Conservation (phyloP, 257 asterid genomes). For the Nicotiana obtusifolia region DNA sequence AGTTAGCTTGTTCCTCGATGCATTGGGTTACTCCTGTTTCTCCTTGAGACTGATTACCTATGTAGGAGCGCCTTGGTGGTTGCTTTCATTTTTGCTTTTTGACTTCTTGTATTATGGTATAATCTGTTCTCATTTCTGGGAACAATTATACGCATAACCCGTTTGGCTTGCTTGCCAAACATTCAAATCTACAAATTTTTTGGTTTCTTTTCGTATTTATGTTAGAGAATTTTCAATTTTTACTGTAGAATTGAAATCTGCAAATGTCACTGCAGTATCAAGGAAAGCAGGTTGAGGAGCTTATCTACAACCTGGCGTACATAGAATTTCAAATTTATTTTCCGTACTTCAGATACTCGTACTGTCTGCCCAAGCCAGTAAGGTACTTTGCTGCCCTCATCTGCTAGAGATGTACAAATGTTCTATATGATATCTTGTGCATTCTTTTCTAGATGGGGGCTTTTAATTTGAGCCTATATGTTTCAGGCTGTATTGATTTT, state of each 20-base stretch:
- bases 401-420: conserved; percentile 7
- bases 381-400: conserved; percentile 39
- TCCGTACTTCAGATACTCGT: conserved; percentile 30
- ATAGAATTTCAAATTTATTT: conserved; percentile 32
- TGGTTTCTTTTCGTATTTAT: background rate
- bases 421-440: background rate
- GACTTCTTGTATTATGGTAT: background rate
- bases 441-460: background rate
- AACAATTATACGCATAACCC: background rate
- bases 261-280: conserved; percentile 53
- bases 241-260: conserved; percentile 17
- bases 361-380: conserved; percentile 30
- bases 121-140: background rate
- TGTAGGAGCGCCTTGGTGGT: background rate
- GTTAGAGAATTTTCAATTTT: background rate
- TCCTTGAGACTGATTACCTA: background rate
- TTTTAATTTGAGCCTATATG: background rate
- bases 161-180: background rate
- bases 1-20: background rate
- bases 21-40: background rate
- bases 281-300: conserved; percentile 58
- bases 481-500: background rate
- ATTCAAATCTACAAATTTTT: background rate
- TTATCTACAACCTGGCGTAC: conserved; percentile 32
- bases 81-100: too few species aligned